phyloP scores from a whole-genome alignment of 2,329 filamentous ascomycete genomes.

The Fusarium proliferatum region DNA sequence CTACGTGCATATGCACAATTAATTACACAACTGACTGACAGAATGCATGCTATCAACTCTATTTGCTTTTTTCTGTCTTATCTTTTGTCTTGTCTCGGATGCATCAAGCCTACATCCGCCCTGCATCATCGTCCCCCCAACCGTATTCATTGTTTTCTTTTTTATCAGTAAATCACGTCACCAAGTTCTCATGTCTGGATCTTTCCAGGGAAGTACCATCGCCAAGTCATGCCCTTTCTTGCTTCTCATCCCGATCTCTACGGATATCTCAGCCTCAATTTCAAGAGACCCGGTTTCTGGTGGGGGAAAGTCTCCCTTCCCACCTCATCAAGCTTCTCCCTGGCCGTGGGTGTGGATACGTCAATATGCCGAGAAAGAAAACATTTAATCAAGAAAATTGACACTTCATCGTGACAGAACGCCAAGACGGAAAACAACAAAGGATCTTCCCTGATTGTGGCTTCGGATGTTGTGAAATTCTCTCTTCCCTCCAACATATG shows the following conservation, averaged over 20 bases:
- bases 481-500: not conserved
- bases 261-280: not conserved
- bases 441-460: not conserved
- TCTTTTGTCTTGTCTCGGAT: conserved; percentile 22
- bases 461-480: not conserved
- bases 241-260: not conserved
- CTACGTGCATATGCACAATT: conserved; percentile 14
- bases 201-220: not conserved
- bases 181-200: not conserved
- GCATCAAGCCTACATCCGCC: conserved; percentile 8
- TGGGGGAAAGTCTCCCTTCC: conserved; percentile 5
- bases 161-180: conserved; percentile 15
- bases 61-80: conserved; percentile 14
- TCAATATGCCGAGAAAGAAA: not conserved
- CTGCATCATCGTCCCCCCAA: conserved; percentile 21
- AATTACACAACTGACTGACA: conserved; percentile 11
- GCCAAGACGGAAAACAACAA: conserved; percentile 6
- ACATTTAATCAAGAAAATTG: not conserved
- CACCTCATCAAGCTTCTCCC: conserved; percentile 6
- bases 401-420: not conserved
- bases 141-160: not conserved
- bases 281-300: not conserved
- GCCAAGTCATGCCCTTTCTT: conserved; percentile 6
- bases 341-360: conserved; percentile 6
- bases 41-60: conserved; percentile 12